Evolutionary conservation across 768 basidiomycete species (phyloP).

Genomic region (Boletus reticuloceps): DNA sequence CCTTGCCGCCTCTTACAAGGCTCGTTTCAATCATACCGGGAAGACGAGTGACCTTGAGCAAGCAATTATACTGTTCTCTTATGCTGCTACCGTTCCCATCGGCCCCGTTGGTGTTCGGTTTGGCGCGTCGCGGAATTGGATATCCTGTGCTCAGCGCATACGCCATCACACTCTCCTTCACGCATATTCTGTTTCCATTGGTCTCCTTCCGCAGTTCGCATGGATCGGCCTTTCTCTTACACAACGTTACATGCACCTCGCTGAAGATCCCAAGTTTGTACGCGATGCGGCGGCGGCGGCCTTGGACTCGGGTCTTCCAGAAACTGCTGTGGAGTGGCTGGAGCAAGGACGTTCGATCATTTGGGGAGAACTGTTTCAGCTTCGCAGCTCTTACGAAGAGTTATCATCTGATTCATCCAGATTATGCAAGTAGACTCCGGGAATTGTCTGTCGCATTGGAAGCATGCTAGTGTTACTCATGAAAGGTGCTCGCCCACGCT

Average conservation of each 20-base stretch:
- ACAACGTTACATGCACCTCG: background rate
- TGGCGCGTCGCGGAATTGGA: constrained; percentile 4
- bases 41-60: background rate
- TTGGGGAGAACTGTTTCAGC: constrained; percentile 14
- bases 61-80: background rate
- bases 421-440: constrained; percentile 1
- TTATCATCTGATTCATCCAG: constrained; percentile 1
- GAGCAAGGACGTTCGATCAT: constrained; percentile 16
- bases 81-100: background rate
- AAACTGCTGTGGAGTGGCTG: constrained; percentile 13
- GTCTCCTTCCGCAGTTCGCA: constrained; percentile 18
- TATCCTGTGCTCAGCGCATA: background rate
- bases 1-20: background rate
- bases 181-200: constrained; percentile 19
- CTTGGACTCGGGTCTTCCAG: constrained; percentile 4
- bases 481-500: background rate
- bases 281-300: constrained; percentile 24
- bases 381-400: constrained; percentile 9
- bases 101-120: background rate
- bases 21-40: background rate
- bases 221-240: background rate
- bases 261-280: constrained; percentile 7
- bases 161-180: constrained; percentile 12
- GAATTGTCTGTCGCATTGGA: background rate
- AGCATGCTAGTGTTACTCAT: background rate